Conservation (phyloP, 164 flowering plant genomes). For the Macadamia tetraphylla region DNA sequence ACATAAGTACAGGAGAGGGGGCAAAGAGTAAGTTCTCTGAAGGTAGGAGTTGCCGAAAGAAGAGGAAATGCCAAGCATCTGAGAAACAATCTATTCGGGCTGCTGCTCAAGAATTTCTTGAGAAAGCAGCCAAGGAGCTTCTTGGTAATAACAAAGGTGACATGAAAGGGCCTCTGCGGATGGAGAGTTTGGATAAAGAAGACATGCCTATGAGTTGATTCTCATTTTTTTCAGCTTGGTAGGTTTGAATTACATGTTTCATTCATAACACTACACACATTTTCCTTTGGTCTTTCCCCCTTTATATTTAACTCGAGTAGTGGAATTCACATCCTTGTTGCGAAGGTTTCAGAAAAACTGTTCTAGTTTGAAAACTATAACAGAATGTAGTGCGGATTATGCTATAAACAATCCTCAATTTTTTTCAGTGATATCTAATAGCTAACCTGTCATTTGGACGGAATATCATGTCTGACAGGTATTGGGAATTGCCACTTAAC, state of each 20-base stretch:
- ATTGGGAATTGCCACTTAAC: no score
- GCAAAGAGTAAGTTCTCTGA: slow-evolving; percentile 33
- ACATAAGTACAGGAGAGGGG: slow-evolving; percentile 51
- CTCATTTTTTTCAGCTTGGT: slow-evolving; percentile 7
- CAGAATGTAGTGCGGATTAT: no score
- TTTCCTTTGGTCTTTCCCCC: no score
- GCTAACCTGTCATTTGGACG: no score
- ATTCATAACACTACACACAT: no score
- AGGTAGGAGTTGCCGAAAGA: slow-evolving; percentile 38
- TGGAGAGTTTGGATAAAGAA: slow-evolving; percentile 38
- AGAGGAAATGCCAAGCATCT: slow-evolving; percentile 58
- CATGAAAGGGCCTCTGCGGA: slow-evolving; percentile 64
- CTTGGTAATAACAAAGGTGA: slow-evolving; percentile 51
- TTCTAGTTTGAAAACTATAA: no score
- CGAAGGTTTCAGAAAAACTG: no score
- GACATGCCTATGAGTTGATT: slow-evolving; percentile 24
- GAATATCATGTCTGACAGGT: no score
- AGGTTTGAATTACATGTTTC: background rate
- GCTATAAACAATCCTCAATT: no score
- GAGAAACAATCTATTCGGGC: slow-evolving; percentile 57
- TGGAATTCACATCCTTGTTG: no score
- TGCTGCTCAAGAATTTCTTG: slow-evolving; percentile 86
- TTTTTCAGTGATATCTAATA: no score
- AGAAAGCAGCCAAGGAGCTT: slow-evolving; percentile 81
- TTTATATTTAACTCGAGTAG: no score